phyloP scores from a whole-genome alignment of 257 asterid genomes.

The Fraxinus anomala region DNA sequence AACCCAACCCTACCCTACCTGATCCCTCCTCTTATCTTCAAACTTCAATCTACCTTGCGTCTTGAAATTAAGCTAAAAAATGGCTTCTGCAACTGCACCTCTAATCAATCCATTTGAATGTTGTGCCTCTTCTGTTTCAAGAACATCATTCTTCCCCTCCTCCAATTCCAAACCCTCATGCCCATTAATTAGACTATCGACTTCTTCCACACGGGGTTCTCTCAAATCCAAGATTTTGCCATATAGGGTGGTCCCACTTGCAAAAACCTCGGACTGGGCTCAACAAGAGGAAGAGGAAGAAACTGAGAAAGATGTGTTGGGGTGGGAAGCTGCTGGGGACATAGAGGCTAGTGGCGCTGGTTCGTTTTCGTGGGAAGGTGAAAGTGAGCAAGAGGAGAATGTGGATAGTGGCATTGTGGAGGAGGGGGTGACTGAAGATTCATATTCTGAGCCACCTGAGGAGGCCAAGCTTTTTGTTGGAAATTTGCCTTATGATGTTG shows the following conservation, averaged over 20 bases:
- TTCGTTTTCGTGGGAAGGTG: constrained; percentile 10
- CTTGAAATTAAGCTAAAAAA: background rate
- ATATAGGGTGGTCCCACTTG: constrained; percentile 32
- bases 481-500: constrained; percentile 75
- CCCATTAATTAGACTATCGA: background rate
- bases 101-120: background rate
- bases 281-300: constrained; percentile 33
- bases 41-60: background rate
- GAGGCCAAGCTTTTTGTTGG: constrained; percentile 85
- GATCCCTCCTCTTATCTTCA: background rate
- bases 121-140: background rate
- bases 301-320: background rate
- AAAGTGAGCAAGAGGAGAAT: constrained; percentile 23
- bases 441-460: constrained; percentile 59
- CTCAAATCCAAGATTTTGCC: constrained; percentile 36
- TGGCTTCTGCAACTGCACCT: constrained; percentile 1
- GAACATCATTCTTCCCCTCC: background rate
- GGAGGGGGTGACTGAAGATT: constrained; percentile 28
- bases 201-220: constrained; percentile 24
- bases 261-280: constrained; percentile 50
- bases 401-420: constrained; percentile 28
- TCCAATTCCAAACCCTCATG: constrained; percentile 22
- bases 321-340: constrained; percentile 16
- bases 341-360: constrained; percentile 17
- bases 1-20: background rate